phyloP scores from a whole-genome alignment of 805 yeast species.

The Candida oleophila region DNA sequence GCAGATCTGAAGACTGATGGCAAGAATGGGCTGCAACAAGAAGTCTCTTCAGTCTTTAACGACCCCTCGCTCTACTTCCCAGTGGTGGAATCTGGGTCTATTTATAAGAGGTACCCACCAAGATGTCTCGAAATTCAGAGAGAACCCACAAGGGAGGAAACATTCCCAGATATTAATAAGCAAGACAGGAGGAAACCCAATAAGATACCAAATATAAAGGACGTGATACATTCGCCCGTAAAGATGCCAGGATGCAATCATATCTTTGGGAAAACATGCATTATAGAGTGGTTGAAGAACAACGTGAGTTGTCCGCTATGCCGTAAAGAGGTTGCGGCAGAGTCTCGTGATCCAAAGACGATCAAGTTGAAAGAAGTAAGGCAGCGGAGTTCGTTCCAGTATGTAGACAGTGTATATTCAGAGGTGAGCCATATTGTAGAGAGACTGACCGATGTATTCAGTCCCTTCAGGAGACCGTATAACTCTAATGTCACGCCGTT shows the following conservation, averaged over 20 bases:
- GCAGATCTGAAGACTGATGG: neutral
- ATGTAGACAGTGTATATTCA: conserved; percentile 11
- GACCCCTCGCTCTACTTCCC: conserved; percentile 37
- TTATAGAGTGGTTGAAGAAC: conserved; percentile 40
- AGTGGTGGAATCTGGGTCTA: conserved; percentile 22
- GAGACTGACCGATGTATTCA: conserved; percentile 36
- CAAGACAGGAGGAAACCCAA: conserved; percentile 10
- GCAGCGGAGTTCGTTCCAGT: conserved; percentile 10
- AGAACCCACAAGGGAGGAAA: conserved; percentile 18
- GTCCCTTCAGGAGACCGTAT: conserved; percentile 35
- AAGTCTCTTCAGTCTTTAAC: conserved; percentile 12
- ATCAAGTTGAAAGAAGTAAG: conserved; percentile 14
- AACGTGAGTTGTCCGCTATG: conserved; percentile 44
- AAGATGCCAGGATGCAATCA: conserved; percentile 43
- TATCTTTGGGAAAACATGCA: conserved; percentile 40
- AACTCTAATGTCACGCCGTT: conserved; percentile 37
- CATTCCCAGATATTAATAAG: conserved; percentile 25
- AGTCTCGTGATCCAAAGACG: conserved; percentile 16
- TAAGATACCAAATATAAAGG: conserved; percentile 11
- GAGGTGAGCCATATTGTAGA: conserved; percentile 22
- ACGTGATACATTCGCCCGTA: conserved; percentile 31
- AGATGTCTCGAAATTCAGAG: conserved; percentile 20
- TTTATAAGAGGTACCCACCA: conserved; percentile 27
- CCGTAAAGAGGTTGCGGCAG: conserved; percentile 34
- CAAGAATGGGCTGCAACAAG: neutral